These are phyloP conservation scores for Trifolium subterraneum DNA, from an alignment of 306 rosid genomes.

Conservation along the genomic window DNA sequence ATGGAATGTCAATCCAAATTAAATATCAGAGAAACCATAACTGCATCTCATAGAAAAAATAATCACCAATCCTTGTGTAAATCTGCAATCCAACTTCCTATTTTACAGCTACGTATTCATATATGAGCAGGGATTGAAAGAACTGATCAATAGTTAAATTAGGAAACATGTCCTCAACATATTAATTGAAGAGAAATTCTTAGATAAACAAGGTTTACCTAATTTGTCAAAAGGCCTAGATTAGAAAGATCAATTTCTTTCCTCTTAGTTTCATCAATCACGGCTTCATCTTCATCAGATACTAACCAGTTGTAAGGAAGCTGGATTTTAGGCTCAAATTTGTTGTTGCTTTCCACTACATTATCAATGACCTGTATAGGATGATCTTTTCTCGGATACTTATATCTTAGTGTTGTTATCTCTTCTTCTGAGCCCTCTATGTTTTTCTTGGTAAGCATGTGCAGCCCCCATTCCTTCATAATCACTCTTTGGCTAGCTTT, in stretches of 20 bases:
- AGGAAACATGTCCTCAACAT: not conserved
- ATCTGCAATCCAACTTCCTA: no score
- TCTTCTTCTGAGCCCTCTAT: no score
- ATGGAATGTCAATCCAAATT: no score
- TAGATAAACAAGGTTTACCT: not conserved
- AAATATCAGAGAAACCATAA: no score
- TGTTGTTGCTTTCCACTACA: not conserved
- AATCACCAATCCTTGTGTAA: no score
- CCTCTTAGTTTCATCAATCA: not conserved
- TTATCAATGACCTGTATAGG: no score
- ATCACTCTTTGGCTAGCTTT: not conserved
- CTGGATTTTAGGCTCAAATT: not conserved
- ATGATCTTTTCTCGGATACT: no score
- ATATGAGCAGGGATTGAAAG: no score
- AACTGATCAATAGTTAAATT: no score
- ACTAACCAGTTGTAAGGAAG: not conserved
- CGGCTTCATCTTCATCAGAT: not conserved
- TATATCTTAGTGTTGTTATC: no score
- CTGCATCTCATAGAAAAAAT: no score
- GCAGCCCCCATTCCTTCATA: not conserved
- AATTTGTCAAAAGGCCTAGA: not conserved
- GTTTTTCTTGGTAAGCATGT: not conserved
- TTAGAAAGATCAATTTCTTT: not conserved
- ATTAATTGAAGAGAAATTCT: not conserved
- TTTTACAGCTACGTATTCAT: no score